phyloP scores from a whole-genome alignment of 768 basidiomycete genomes.

The Agrocybe pediades region DNA sequence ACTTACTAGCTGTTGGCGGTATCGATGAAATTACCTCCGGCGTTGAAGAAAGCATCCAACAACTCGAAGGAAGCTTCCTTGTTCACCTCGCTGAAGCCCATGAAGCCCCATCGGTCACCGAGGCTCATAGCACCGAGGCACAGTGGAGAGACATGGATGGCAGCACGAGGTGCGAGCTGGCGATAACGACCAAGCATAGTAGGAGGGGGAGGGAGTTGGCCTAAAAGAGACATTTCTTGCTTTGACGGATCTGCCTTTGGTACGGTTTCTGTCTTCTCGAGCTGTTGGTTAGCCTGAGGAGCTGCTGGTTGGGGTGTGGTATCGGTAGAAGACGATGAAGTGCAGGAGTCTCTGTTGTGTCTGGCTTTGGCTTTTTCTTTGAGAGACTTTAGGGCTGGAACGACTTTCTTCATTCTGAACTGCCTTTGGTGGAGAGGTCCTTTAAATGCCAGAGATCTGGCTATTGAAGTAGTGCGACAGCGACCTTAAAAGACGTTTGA shows the following conservation, averaged over 20 bases:
- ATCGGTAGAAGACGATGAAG: neutral
- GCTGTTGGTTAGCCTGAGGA: too few species aligned
- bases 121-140: conserved; percentile 44
- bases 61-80: conserved; percentile 45
- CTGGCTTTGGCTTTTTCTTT: neutral
- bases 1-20: conserved; percentile 47
- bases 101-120: conserved; percentile 40
- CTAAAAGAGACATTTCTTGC: neutral
- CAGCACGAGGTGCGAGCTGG: conserved; percentile 32
- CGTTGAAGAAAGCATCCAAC: conserved; percentile 42
- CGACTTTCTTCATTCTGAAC: neutral
- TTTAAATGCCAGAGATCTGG: too few species aligned
- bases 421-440: too few species aligned
- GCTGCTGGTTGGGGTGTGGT: too few species aligned
- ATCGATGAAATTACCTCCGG: conserved; percentile 51
- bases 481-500: too few species aligned
- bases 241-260: neutral
- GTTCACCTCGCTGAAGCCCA: conserved; percentile 13
- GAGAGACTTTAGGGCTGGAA: neutral
- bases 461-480: too few species aligned
- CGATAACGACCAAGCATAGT: conserved; percentile 26
- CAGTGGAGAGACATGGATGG: conserved; percentile 43
- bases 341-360: neutral
- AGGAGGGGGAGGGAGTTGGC: neutral
- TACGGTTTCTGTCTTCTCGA: too few species aligned